Evolutionary conservation across 2,329 filamentous ascomycete genomes (phyloP).

Genomic region (Dothiorella sarmentorum): DNA sequence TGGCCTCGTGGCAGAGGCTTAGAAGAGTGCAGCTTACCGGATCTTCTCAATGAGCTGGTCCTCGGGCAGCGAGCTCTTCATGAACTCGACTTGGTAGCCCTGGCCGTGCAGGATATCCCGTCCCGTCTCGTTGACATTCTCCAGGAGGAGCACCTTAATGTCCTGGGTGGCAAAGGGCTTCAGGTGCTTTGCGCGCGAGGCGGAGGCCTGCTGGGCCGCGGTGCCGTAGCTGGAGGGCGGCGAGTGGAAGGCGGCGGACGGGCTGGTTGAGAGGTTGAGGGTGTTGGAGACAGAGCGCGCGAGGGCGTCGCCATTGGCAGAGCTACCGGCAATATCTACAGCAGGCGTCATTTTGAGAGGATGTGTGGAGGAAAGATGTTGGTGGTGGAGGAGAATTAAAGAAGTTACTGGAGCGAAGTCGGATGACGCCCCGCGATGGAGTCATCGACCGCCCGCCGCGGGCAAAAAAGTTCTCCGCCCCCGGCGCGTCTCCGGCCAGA

Average conservation of each 20-base stretch:
- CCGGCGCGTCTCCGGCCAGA: background rate
- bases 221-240: constrained; percentile 60
- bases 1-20: background rate
- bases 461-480: constrained; percentile 10
- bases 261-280: constrained; percentile 70
- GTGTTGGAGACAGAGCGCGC: constrained; percentile 54
- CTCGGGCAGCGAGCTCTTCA: constrained; percentile 87
- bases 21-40: constrained; percentile 49
- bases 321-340: constrained; percentile 33
- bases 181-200: constrained; percentile 63
- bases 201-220: constrained; percentile 31
- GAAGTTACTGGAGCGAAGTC: background rate
- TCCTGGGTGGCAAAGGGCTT: constrained; percentile 96
- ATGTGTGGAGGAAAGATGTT: background rate
- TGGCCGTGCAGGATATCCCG: constrained; percentile 76
- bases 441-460: background rate
- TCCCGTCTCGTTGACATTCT: constrained; percentile 93
- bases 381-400: background rate
- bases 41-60: constrained; percentile 97
- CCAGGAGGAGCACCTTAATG: constrained; percentile 91
- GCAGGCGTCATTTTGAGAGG: constrained; percentile 32
- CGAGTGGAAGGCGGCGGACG: constrained; percentile 71
- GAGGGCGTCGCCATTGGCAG: constrained; percentile 27
- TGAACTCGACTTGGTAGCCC: constrained; percentile 91
- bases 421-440: background rate